These are phyloP conservation scores for Pichia sp. DNA, from an alignment of 1,139 yeast species.

Conservation along the genomic window DNA sequence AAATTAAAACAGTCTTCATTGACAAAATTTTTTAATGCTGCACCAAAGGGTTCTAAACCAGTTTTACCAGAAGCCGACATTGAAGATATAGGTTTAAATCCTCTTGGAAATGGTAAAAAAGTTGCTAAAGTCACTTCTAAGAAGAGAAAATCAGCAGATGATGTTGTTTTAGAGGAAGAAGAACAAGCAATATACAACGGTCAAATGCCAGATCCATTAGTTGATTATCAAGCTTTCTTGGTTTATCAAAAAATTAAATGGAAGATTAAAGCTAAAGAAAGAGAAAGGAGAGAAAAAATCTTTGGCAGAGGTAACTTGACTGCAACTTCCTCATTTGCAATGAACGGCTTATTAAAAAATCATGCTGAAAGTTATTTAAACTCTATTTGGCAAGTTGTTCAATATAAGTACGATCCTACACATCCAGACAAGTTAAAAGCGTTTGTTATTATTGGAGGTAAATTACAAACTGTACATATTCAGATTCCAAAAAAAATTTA, in stretches of 20 bases:
- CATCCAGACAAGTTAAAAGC: conserved; percentile 76
- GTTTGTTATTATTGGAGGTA: conserved; percentile 60
- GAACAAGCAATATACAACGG: conserved; percentile 41
- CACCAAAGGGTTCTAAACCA: conserved; percentile 30
- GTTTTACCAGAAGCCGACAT: conserved; percentile 45
- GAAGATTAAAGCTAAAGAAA: conserved; percentile 65
- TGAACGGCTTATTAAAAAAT: conserved; percentile 64
- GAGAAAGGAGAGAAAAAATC: conserved; percentile 64
- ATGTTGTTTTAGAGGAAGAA: conserved; percentile 34
- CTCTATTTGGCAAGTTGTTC: conserved; percentile 79
- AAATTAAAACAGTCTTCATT: conserved; percentile 67
- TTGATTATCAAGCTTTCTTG: conserved; percentile 73
- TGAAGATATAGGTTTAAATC: conserved; percentile 61
- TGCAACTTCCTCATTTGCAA: conserved; percentile 38
- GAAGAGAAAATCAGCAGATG: conserved; percentile 31
- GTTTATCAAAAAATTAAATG: conserved; percentile 79
- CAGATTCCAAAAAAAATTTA: conserved; percentile 70
- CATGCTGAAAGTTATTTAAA: conserved; percentile 78
- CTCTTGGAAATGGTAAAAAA: conserved; percentile 16
- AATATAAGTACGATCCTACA: conserved; percentile 51
- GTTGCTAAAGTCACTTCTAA: conserved; percentile 40
- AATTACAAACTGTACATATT: conserved; percentile 67
- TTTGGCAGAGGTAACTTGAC: conserved; percentile 60
- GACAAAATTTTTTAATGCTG: conserved; percentile 48
- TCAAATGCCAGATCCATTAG: conserved; percentile 64